Percentiles rank a stretch among this genome's conserved stretches.
phyloP scores from a whole-genome alignment of 139 green algal species.

The Closterium sp. region DNA sequence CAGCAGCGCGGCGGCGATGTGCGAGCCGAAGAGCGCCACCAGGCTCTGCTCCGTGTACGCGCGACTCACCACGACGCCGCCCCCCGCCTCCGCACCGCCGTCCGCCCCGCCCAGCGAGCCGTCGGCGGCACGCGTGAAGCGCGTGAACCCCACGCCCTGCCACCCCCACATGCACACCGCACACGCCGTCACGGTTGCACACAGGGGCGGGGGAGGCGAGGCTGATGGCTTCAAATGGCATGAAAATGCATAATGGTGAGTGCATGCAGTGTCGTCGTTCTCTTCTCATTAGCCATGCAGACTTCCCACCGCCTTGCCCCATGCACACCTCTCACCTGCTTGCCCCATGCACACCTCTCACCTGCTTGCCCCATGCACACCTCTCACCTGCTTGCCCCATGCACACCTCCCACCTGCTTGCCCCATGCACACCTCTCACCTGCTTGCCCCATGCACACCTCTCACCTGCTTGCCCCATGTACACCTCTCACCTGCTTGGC shows the following conservation, averaged over 20 bases:
- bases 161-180: background rate
- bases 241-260: background rate
- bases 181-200: no score
- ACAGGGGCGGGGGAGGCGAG: background rate
- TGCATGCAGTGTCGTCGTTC: background rate
- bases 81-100: background rate
- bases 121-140: background rate
- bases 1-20: slow-evolving; percentile 13
- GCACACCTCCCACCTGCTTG: background rate
- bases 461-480: no score
- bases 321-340: no score
- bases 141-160: slow-evolving; percentile 29
- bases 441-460: background rate
- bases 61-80: background rate
- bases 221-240: background rate
- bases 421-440: background rate
- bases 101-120: background rate
- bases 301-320: background rate
- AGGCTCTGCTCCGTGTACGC: slow-evolving; percentile 22
- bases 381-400: background rate
- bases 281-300: background rate
- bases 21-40: slow-evolving; percentile 18
- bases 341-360: no score
- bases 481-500: no score
- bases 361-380: no score